Evolutionary conservation across 257 asterid species (phyloP).

Genomic region (Solanum ossicruentum): DNA sequence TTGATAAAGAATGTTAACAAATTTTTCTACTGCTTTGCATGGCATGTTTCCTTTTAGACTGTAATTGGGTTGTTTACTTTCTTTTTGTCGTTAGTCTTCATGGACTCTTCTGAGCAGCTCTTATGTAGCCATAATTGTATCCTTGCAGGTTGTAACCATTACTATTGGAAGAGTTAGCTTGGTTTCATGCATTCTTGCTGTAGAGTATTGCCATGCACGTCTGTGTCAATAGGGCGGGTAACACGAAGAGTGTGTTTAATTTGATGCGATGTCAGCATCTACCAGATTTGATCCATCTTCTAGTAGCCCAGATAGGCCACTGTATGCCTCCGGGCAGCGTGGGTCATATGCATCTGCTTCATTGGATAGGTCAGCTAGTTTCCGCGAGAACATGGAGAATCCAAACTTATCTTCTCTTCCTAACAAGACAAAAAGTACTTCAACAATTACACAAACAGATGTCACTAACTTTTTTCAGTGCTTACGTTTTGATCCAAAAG

Average conservation of each 20-base stretch:
- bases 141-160: slow-evolving; percentile 33
- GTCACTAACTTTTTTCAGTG: slow-evolving; percentile 67
- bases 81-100: background rate
- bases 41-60: background rate
- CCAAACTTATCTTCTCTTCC: slow-evolving; percentile 63
- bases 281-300: slow-evolving; percentile 75
- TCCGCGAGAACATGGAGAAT: slow-evolving; percentile 36
- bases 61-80: background rate
- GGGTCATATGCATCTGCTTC: slow-evolving; percentile 54
- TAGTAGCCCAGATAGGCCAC: slow-evolving; percentile 75
- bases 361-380: slow-evolving; percentile 60
- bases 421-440: slow-evolving; percentile 59
- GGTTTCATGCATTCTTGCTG: slow-evolving; percentile 37
- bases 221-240: slow-evolving; percentile 47
- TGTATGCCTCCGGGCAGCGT: slow-evolving; percentile 66
- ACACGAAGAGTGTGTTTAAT: slow-evolving; percentile 42
- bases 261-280: slow-evolving; percentile 84
- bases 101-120: background rate
- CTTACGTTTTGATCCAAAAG: slow-evolving; percentile 81
- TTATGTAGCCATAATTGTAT: background rate
- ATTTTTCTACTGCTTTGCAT: background rate
- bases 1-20: background rate
- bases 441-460: slow-evolving; percentile 64
- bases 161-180: slow-evolving; percentile 23
- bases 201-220: slow-evolving; percentile 61